Base-by-base conservation (phyloP, 1,139 yeast species). In the Starmera stellimalicola region DNA sequence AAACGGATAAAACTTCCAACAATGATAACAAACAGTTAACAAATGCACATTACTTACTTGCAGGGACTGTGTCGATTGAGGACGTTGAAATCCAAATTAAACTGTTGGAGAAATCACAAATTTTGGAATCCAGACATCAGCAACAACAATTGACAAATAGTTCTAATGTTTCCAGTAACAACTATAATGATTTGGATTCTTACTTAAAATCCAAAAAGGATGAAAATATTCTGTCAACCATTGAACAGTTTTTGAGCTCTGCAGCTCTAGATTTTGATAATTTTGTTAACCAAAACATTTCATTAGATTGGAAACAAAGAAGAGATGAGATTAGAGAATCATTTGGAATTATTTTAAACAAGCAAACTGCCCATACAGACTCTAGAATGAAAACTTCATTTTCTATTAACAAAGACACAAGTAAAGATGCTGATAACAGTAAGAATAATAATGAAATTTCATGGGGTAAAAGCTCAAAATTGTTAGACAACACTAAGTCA, bases 21-120 rank as follows among this genome's bases (percentile, higher is more conserved):
- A 9, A 29, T 3, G 15, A 27, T 1, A 57, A 56, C 23, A 46
- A 61, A 15, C 72, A 75, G 41, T 81, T 72, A 51, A 83, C 95
- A 3, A 83, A 81, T 48, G 97, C 96, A 0, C 96, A 87, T 50
- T 88, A 88, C 53, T 62, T 88, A 31, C 65, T 91, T 36, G 95
- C 96, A 3, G 83, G 93, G 1, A 81, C 93, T 51, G 96, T 88
- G 35, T 79, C 85, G 37, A 83, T 94, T 29, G 95, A 85, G 48
- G 94, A 85, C 37, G 78, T 91, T 31, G 88, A 82, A 44, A 65
- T 68, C 31, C 88, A 83, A 35, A 61, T 79, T 43, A 69, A 68
- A 25, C 50, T 45, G 16, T 46, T 62, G 17, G 55, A 58, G 31
- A 48, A 40, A 11, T 38, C 39, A 18, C 48, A 39, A 25, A 41